Evolutionary conservation across 2,329 filamentous ascomycete genomes (phyloP), one percentile per base, ranked within the genome.

Genomic region (Fusarium graminum): DNA sequence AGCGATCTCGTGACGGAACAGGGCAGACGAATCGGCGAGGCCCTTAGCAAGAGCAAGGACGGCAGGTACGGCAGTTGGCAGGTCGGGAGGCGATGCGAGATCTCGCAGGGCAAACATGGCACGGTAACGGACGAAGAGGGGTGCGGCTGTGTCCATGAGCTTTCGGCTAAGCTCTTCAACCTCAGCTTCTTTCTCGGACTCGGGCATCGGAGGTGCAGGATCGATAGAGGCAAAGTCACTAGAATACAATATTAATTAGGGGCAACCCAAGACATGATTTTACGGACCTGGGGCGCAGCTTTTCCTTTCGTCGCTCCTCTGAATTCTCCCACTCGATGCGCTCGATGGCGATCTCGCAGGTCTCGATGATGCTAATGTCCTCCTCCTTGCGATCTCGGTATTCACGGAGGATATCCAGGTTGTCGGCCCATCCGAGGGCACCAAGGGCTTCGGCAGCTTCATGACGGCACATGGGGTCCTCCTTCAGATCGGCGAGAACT

Each of bases 31-130:
- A 77, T 99, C 95, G 30, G 84, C 83, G 72, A 99, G 89, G 16
- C 95, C 95, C 75, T 89, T 90, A 43, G 95, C 93, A 44, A 99
- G 86, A 12, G 94, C 92, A 42, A 90, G 86, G 52, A 99, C 87
- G 17, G 95, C 94, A n/a, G 92, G 90, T 16, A 93, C 87, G 8
- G 94, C 94, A 3, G 94, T 97, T 3, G 93, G 92, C 41, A 96
- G 88, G 75, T 97, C 91, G 11, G 94, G 94, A 16, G 95, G 95
- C 6, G 94, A 97, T 22, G 94, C 93, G 51, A 99, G 89, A 79
- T 99, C 95, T 75, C 95, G 91, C 51, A 99, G 89, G 59, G 93
- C 92, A 76, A 99, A 99, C 95, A 99, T 99, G 77, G 95, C 94
- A 74, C 95, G 89, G 81, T 99, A 99, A 76, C 95, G 90, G 76